phyloP scores from a whole-genome alignment of 345 rosid genomes.

The Hibiscus syriacus region DNA sequence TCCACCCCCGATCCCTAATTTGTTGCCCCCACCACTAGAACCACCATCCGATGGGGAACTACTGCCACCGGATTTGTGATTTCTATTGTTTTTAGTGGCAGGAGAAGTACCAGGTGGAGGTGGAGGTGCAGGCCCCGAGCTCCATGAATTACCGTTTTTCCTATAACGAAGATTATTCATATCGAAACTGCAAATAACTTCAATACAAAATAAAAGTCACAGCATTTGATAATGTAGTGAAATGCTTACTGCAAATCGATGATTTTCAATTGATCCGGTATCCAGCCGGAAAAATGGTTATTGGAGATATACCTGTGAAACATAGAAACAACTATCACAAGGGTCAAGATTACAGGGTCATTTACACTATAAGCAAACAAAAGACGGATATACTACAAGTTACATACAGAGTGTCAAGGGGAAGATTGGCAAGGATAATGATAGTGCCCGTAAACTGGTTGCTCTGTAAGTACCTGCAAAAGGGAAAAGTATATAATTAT shows the following conservation, averaged over 20 bases:
- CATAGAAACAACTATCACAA: constrained; percentile 10
- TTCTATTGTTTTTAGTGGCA: constrained; percentile 32
- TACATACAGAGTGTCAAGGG: constrained; percentile 78
- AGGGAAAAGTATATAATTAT: constrained; percentile 13
- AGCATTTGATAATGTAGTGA: too few relatives aligned
- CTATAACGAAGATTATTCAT: constrained; percentile 36
- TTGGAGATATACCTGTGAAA: constrained; percentile 35
- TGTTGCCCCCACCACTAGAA: constrained; percentile 41
- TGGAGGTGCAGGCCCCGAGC: constrained; percentile 87
- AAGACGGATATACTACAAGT: too few relatives aligned
- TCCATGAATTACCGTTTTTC: constrained; percentile 76
- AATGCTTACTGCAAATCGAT: constrained; percentile 54
- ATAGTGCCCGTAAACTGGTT: constrained; percentile 87
- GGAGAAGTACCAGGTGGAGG: constrained; percentile 97
- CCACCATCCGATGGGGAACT: constrained; percentile 35
- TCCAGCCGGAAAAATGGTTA: constrained; percentile 57
- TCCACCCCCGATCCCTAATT: constrained; percentile 82
- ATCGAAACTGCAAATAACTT: too few relatives aligned
- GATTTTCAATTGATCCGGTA: constrained; percentile 48
- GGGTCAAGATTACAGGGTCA: not conserved
- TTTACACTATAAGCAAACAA: constrained; percentile 10
- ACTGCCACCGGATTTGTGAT: constrained; percentile 39
- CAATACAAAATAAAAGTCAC: too few relatives aligned
- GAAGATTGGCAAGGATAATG: constrained; percentile 65
- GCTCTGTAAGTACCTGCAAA: constrained; percentile 73